Evolutionary conservation across 352 stramenopile species (phyloP).

Genomic region (Globisporangium sylvaticum): DNA sequence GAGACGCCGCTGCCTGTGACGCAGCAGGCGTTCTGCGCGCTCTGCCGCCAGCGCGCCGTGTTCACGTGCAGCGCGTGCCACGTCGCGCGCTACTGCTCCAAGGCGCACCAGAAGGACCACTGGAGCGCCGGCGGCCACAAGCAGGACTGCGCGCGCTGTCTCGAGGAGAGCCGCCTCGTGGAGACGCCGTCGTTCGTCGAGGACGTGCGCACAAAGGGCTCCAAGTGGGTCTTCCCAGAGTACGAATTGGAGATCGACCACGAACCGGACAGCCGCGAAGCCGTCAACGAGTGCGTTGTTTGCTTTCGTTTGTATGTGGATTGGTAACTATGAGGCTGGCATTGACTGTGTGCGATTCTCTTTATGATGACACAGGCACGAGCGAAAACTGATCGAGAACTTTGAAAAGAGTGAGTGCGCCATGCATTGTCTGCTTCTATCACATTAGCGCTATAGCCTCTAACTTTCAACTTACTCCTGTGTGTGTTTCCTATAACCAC

Average conservation of each 20-base stretch:
- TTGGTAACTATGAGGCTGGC: background rate
- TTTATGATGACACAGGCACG: conserved; percentile 23
- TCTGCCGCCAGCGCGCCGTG: conserved; percentile 59
- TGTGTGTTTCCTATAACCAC: conserved; percentile 3
- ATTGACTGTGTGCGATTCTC: background rate
- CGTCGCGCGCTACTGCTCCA: conserved; percentile 75
- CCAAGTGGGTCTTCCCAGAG: conserved; percentile 72
- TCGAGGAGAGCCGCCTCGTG: conserved; percentile 23
- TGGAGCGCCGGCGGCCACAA: conserved; percentile 70
- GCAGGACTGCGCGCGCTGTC: conserved; percentile 44
- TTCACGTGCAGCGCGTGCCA: conserved; percentile 74
- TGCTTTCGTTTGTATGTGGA: background rate
- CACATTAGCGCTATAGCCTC: background rate
- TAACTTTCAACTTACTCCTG: background rate
- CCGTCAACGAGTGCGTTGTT: conserved; percentile 51
- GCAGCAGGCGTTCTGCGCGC: conserved; percentile 31
- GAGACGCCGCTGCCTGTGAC: background rate
- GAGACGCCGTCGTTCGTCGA: conserved; percentile 30
- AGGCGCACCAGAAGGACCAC: conserved; percentile 78
- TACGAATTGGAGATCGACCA: conserved; percentile 78
- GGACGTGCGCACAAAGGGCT: conserved; percentile 42
- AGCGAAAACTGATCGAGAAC: conserved; percentile 68
- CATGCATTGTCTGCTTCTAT: background rate
- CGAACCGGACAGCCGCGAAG: conserved; percentile 57
- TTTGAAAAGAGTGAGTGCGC: conserved; percentile 61